These are phyloP conservation scores for Prototheca wickerhamii DNA, from an alignment of 163 green algal species.

Conservation along the genomic window DNA sequence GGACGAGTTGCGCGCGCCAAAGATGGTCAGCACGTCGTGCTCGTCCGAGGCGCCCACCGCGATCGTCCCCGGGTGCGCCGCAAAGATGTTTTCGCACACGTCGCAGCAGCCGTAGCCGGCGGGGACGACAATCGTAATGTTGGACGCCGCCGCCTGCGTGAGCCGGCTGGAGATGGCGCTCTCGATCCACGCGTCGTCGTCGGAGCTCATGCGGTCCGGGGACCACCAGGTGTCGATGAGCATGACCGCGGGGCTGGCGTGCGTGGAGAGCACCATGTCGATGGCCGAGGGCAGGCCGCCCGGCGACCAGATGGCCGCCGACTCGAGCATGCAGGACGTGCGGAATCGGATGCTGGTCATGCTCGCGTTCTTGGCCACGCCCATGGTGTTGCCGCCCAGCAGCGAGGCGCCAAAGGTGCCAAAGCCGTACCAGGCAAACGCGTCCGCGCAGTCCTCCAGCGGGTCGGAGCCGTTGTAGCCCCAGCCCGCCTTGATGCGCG, in stretches of 20 bases:
- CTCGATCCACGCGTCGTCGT: slow-evolving; percentile 4
- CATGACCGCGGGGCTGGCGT: slow-evolving; percentile 2
- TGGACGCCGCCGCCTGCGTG: neutral
- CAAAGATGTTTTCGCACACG: slow-evolving; percentile 2
- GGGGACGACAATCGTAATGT: neutral
- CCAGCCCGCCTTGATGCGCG: slow-evolving; percentile 1
- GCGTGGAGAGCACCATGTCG: slow-evolving; percentile 7
- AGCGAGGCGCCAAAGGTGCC: slow-evolving; percentile 9
- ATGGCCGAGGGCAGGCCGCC: slow-evolving; percentile 8
- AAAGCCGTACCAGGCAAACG: slow-evolving; percentile 6
- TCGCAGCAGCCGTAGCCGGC: neutral
- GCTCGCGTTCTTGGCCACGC: slow-evolving; percentile 10
- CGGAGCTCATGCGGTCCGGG: neutral
- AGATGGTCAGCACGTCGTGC: neutral
- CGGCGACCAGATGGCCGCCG: neutral
- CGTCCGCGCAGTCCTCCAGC: slow-evolving; percentile 6
- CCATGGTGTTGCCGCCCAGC: slow-evolving; percentile 1
- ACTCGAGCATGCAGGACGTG: neutral
- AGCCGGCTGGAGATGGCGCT: neutral
- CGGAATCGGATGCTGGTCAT: slow-evolving; percentile 3
- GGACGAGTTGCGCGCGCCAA: slow-evolving; percentile 1
- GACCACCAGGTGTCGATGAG: slow-evolving; percentile 11
- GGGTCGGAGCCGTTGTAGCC: slow-evolving; percentile 5
- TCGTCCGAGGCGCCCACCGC: neutral
- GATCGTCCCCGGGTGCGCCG: slow-evolving; percentile 3